Evolutionary conservation across 164 flowering plant genomes (phyloP).

Genomic region (Amborella trichopoda): DNA sequence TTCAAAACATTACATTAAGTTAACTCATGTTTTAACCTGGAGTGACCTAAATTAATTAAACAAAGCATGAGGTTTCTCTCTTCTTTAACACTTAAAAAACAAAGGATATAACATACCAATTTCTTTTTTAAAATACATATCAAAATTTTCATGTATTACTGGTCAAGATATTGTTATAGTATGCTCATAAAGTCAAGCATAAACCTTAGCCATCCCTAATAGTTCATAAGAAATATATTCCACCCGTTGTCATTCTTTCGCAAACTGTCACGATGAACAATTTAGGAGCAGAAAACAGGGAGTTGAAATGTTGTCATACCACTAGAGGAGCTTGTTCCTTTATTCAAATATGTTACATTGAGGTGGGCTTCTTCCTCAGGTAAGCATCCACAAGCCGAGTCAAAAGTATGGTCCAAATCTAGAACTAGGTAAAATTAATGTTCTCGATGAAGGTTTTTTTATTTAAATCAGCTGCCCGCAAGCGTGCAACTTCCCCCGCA

Average conservation of each 20-base stretch:
- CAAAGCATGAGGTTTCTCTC: no score
- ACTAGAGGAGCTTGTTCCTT: conserved; percentile 27
- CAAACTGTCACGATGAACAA: background rate
- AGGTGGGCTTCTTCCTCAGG: conserved; percentile 31
- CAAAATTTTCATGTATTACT: no score
- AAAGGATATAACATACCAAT: no score
- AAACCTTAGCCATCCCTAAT: no score
- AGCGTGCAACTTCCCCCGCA: conserved; percentile 46
- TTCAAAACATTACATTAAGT: no score
- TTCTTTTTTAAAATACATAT: no score
- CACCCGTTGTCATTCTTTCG: background rate
- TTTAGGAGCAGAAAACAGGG: background rate
- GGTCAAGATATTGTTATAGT: no score
- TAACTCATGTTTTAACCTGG: no score
- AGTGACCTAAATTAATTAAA: no score
- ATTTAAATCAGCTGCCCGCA: conserved; percentile 41
- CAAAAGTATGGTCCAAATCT: conserved; percentile 82
- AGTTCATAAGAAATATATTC: no score
- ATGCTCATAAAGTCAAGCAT: no score
- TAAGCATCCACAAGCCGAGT: conserved; percentile 27
- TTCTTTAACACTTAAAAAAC: no score
- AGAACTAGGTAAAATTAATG: conserved; percentile 62
- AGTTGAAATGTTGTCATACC: conserved; percentile 21
- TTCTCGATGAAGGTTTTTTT: conserved; percentile 34
- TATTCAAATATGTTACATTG: conserved; percentile 25